These are phyloP conservation scores for Calonectria hawksworthii DNA, from an alignment of 2,329 filamentous ascomycete species.

Conservation along the genomic window DNA sequence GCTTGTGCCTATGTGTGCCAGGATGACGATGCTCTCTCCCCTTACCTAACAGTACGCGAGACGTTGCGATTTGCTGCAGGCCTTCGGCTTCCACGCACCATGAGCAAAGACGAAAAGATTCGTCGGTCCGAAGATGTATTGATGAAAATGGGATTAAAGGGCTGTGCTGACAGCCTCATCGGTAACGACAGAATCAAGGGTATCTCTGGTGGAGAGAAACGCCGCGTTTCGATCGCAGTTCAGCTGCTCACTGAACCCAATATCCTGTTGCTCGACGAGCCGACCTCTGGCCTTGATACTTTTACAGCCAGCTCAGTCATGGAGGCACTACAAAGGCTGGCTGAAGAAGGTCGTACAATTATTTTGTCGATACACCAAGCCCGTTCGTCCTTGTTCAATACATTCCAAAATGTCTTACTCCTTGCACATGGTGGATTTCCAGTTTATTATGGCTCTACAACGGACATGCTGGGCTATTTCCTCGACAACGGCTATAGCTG, in stretches of 20 bases:
- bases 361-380: slow-evolving; percentile 82
- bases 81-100: slow-evolving; percentile 76
- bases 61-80: slow-evolving; percentile 78
- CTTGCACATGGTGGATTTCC: slow-evolving; percentile 76
- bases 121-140: slow-evolving; percentile 77
- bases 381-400: slow-evolving; percentile 77
- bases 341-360: slow-evolving; percentile 78
- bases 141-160: slow-evolving; percentile 80
- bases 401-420: slow-evolving; percentile 78
- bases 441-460: slow-evolving; percentile 74
- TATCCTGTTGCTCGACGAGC: slow-evolving; percentile 79
- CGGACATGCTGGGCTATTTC: slow-evolving; percentile 76
- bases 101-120: slow-evolving; percentile 75
- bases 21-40: slow-evolving; percentile 80
- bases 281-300: slow-evolving; percentile 80
- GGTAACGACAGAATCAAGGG: slow-evolving; percentile 80
- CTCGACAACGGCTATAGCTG: slow-evolving; percentile 70
- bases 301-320: slow-evolving; percentile 83
- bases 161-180: slow-evolving; percentile 80
- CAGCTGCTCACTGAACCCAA: slow-evolving; percentile 82
- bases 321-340: slow-evolving; percentile 76
- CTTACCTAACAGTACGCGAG: slow-evolving; percentile 80
- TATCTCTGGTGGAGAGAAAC: slow-evolving; percentile 82
- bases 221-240: slow-evolving; percentile 80
- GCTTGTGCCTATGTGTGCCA: slow-evolving; percentile 82